phyloP scores from a whole-genome alignment of 352 stramenopile species.

The Globisporangium yorkense region DNA sequence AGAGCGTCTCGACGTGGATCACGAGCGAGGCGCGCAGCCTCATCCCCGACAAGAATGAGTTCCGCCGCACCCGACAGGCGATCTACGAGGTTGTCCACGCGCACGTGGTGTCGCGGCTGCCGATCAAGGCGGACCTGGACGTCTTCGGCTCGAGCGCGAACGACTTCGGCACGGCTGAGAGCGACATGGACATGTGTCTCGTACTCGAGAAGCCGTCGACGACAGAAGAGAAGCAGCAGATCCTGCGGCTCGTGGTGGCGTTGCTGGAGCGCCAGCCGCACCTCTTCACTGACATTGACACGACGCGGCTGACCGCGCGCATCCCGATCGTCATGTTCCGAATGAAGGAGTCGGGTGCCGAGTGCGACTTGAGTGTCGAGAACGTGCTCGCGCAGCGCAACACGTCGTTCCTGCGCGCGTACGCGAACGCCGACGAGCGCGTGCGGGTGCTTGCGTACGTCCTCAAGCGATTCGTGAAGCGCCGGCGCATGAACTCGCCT shows the following conservation, averaged over 20 bases:
- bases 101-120: slow-evolving; percentile 57
- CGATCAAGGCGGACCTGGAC: slow-evolving; percentile 52
- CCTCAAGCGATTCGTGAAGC: slow-evolving; percentile 80
- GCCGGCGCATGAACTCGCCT: slow-evolving; percentile 77
- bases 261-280: slow-evolving; percentile 51
- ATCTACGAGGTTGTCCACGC: slow-evolving; percentile 64
- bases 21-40: slow-evolving; percentile 36
- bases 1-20: slow-evolving; percentile 44
- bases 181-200: slow-evolving; percentile 94
- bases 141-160: slow-evolving; percentile 97
- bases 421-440: slow-evolving; percentile 76
- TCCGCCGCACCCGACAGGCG: slow-evolving; percentile 47
- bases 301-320: slow-evolving; percentile 87
- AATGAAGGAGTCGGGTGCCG: slow-evolving; percentile 60
- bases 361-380: slow-evolving; percentile 89
- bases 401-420: slow-evolving; percentile 92
- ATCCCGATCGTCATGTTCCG: slow-evolving; percentile 99
- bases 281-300: slow-evolving; percentile 66
- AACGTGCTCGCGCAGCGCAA: slow-evolving; percentile 97
- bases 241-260: slow-evolving; percentile 54
- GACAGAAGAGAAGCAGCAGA: slow-evolving; percentile 61
- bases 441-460: slow-evolving; percentile 79
- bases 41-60: slow-evolving; percentile 59
- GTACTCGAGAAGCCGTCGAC: slow-evolving; percentile 34
- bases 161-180: slow-evolving; percentile 91